These are phyloP conservation scores for Fonsecaea erecta DNA, from an alignment of 2,329 filamentous ascomycete genomes.

Conservation along the genomic window DNA sequence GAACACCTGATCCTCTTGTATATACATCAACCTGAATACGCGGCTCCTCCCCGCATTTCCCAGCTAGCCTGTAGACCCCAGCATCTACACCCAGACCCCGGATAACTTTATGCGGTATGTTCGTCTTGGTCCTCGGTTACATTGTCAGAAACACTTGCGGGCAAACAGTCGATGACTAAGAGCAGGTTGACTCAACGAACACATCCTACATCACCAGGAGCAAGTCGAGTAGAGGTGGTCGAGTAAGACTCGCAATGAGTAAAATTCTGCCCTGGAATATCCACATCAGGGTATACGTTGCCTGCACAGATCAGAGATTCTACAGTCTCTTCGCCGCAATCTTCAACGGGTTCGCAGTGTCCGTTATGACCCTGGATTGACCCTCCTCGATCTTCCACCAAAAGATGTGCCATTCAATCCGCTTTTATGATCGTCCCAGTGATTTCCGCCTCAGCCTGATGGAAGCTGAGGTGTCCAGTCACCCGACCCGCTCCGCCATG, in stretches of 20 bases:
- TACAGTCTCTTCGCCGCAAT: neutral
- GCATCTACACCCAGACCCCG: neutral
- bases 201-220: neutral
- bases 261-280: neutral
- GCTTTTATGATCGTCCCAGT: neutral
- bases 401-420: neutral
- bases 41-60: neutral
- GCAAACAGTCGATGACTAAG: neutral
- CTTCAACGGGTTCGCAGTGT: slow-evolving; percentile 21
- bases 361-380: slow-evolving; percentile 17
- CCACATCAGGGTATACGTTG: neutral
- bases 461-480: neutral
- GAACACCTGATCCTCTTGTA: neutral
- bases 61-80: neutral
- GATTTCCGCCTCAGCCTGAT: neutral
- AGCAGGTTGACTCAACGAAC: neutral
- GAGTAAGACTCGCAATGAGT: neutral
- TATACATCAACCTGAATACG: neutral
- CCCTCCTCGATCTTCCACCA: neutral
- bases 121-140: slow-evolving; percentile 6
- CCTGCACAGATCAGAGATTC: neutral
- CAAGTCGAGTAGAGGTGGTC: neutral
- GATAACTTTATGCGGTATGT: neutral
- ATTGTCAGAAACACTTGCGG: neutral
- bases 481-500: slow-evolving; percentile 8